Conservation (phyloP, 805 yeast species). For the Saturnispora besseyi region DNA sequence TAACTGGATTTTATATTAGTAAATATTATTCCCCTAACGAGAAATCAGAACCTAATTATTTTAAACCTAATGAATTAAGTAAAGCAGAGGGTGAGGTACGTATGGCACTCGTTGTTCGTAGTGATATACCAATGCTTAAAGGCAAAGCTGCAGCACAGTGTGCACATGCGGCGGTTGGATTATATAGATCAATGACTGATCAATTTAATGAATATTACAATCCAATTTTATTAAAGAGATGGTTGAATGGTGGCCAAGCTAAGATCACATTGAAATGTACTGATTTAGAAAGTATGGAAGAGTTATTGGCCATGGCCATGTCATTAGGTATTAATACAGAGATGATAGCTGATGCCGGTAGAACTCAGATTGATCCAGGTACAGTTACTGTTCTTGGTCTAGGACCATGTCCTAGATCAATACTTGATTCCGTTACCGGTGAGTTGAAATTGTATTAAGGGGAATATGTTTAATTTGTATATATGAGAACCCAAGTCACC, state of each 20-base stretch:
- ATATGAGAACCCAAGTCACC: background rate
- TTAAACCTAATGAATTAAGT: constrained; percentile 53
- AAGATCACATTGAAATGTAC: constrained; percentile 79
- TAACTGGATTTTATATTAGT: constrained; percentile 26
- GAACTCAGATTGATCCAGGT: constrained; percentile 95
- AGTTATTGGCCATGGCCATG: constrained; percentile 71
- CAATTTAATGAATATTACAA: constrained; percentile 46
- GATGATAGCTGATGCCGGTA: constrained; percentile 90
- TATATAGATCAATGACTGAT: constrained; percentile 60
- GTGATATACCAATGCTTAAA: constrained; percentile 83
- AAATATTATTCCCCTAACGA: constrained; percentile 6
- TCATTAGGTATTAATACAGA: constrained; percentile 70
- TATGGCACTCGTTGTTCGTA: constrained; percentile 83
- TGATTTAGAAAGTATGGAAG: constrained; percentile 61
- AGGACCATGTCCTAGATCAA: constrained; percentile 89
- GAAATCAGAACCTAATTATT: too few relatives aligned
- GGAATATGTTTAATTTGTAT: background rate
- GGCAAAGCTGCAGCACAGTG: constrained; percentile 98
- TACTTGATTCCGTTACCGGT: constrained; percentile 75
- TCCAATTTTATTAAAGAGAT: constrained; percentile 55
- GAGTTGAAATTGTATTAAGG: constrained; percentile 60
- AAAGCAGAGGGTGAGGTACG: constrained; percentile 70
- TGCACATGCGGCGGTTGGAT: constrained; percentile 92
- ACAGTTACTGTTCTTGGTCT: constrained; percentile 93
- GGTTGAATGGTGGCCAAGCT: constrained; percentile 87